A percentile compares a stretch with the other conserved stretches of the same genome.
Conservation (phyloP, 495 filamentous ascomycete species). For the Cudoniella acicularis region DNA sequence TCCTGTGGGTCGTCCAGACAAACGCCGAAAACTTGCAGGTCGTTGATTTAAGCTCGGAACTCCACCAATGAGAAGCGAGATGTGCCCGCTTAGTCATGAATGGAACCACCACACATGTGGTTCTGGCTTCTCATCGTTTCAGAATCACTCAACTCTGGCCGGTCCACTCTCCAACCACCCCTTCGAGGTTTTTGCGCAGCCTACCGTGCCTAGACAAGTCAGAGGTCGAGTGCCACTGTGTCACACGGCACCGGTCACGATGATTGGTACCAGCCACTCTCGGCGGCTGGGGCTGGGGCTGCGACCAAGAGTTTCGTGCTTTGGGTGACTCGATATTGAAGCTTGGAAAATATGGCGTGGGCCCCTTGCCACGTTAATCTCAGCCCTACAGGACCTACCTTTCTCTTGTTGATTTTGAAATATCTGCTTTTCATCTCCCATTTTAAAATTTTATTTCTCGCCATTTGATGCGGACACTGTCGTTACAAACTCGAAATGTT, state of each 20-base stretch:
- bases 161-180: too few species aligned
- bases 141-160: too few species aligned
- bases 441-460: neutral
- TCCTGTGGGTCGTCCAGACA: too few species aligned
- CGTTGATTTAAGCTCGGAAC: neutral
- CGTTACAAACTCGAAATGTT: neutral
- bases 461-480: neutral
- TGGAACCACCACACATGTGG: too few species aligned
- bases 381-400: neutral
- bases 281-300: neutral
- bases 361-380: neutral
- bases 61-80: neutral
- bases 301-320: neutral
- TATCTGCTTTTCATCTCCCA: too few species aligned
- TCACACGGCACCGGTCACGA: too few species aligned
- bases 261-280: neutral
- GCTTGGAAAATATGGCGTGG: neutral
- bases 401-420: too few species aligned
- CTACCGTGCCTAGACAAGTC: neutral
- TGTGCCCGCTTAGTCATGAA: neutral
- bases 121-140: too few species aligned
- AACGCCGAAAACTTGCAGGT: neutral
- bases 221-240: too few species aligned
- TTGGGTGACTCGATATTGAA: neutral
- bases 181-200: neutral